A percentile compares a stretch with the other conserved stretches of the same genome.
These are phyloP conservation scores for Mortierella sp. DNA, from an alignment of 371 early-diverging fungal genomes.

Conservation along the genomic window DNA sequence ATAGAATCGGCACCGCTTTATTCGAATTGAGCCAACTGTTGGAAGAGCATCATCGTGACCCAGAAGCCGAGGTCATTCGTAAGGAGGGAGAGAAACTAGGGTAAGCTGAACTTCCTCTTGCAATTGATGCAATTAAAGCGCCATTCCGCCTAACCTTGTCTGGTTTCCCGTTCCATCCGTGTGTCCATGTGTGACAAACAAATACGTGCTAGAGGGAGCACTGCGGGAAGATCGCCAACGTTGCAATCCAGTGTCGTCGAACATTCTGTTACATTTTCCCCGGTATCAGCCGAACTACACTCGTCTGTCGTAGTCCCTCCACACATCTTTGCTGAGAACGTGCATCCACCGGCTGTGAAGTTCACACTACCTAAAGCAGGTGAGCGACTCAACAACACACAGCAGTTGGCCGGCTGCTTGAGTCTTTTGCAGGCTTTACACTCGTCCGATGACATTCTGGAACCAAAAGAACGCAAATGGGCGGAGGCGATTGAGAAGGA, in stretches of 20 bases:
- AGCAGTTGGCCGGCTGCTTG: not conserved
- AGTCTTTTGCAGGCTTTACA: not conserved
- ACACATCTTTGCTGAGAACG: not conserved
- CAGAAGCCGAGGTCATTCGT: not conserved
- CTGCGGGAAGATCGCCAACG: too few species aligned
- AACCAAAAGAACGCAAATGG: not conserved
- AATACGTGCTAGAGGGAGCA: too few species aligned
- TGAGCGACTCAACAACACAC: not conserved
- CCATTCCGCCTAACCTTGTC: not conserved
- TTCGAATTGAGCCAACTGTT: not conserved
- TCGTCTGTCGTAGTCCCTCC: not conserved
- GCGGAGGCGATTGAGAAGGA: not conserved
- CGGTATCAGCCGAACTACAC: too few species aligned
- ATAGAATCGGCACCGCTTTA: not conserved
- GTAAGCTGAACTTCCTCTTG: not conserved
- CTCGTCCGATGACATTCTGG: not conserved
- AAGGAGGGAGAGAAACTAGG: not conserved
- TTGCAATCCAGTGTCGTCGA: not conserved
- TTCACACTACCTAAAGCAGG: not conserved
- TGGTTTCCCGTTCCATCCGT: not conserved
- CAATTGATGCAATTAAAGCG: too few species aligned
- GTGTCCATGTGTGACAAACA: too few species aligned
- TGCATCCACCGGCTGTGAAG: not conserved
- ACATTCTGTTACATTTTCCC: too few species aligned
- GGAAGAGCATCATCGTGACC: not conserved